Base-by-base conservation (phyloP, 805 yeast genomes). In the Spathaspora passalidarum region DNA sequence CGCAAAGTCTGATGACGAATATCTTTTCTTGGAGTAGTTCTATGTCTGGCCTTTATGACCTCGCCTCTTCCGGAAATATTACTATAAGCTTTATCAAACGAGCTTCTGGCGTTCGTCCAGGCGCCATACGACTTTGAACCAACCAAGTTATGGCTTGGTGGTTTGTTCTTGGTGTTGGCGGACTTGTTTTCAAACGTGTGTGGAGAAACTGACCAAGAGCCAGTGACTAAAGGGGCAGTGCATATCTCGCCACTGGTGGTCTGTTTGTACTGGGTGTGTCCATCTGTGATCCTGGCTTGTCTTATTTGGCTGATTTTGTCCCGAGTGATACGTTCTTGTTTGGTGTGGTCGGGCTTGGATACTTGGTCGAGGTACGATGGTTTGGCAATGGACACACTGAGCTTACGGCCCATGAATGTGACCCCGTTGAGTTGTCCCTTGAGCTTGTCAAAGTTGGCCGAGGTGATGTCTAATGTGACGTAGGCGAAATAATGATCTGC, bases 391-490 rank as follows among this genome's bases (percentile, higher is more conserved):
- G 76, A 80, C 8, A 92, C 65, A 2, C 72, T 69, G 29, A 92
- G 62, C 44, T 75, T 79, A 20, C 84, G 73, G 2, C 96, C 96
- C 75, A 86, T 88, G 65, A 76, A 92, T 20, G 76, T 78, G 1
- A 85, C 78, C 23, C 91, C 94, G 59, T 88, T 78, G 51, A 88
- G 75, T 0, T 86, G 69, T 5, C 66, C 61, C 47, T 76, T 75
- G 43, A 92, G 63, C 40, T 76, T 78, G 1, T 63, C 66, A 45
- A 75, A 80, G 29, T 73, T 69, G 17, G 66, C 63, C 2, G 72
- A 68, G 1, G 73, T 61, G 10, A 84, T 62, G n/a, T 69, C 65
- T 62, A 92, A 68, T 18, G 86, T 80, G 1, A 87, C 61, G 51
- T 76, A 89, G 1, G 84, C 97, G 68, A 81, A 94, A 53, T 67